These are phyloP conservation scores for Rhodamnia argentea DNA, from an alignment of 345 rosid species.

Conservation along the genomic window DNA sequence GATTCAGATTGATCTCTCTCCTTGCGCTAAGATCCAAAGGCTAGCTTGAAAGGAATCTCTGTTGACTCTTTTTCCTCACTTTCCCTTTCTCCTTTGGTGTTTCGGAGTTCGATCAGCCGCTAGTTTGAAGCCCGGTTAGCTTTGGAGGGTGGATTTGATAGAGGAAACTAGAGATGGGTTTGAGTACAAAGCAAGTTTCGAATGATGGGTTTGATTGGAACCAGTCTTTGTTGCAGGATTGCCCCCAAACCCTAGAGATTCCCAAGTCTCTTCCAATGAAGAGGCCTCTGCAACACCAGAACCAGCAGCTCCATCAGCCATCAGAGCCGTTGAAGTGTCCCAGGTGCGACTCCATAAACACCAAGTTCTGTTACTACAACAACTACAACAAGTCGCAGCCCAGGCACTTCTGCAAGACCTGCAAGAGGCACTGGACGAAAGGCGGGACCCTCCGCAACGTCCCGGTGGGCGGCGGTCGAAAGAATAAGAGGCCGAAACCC, in stretches of 20 bases:
- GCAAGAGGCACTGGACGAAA: conserved; percentile 93
- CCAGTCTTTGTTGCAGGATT: conserved; percentile 27
- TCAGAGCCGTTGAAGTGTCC: conserved; percentile 72
- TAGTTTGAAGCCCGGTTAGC: not conserved
- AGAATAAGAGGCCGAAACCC: conserved; percentile 46
- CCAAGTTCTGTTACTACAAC: conserved; percentile 92
- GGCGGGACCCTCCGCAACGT: conserved; percentile 87
- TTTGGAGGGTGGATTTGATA: not conserved
- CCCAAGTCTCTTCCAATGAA: conserved; percentile 16
- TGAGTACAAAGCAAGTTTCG: conserved; percentile 32
- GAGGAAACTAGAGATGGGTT: not conserved
- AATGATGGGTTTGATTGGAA: conserved; percentile 34
- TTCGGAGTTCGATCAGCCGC: not conserved
- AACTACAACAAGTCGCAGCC: conserved; percentile 91
- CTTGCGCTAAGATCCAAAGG: conserved; percentile 28
- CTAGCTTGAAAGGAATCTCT: not conserved
- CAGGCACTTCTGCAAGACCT: conserved; percentile 79
- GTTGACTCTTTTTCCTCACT: not conserved
- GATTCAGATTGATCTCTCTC: conserved; percentile 13
- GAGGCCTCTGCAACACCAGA: conserved; percentile 11
- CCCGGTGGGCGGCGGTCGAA: conserved; percentile 84
- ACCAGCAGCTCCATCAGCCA: conserved; percentile 11
- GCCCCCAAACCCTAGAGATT: conserved; percentile 2
- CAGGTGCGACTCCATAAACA: conserved; percentile 78
- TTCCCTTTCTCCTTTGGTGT: not conserved